Evolutionary conservation across 179 eudicot species (phyloP).

Genomic region (Spergularia azorica): DNA sequence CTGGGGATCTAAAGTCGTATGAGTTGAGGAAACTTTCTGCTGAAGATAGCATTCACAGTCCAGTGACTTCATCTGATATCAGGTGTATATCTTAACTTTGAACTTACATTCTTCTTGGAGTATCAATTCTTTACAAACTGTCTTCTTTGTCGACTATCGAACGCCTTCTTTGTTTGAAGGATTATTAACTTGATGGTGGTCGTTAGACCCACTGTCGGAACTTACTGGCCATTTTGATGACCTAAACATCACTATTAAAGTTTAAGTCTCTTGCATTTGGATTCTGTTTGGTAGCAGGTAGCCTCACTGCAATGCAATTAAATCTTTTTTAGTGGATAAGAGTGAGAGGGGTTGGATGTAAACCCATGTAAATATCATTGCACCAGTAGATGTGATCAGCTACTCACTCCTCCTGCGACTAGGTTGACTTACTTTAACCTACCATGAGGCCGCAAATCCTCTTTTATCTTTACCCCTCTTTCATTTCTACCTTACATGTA

Average conservation of each 20-base stretch:
- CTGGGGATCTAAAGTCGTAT: conserved; percentile 4
- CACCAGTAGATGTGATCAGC: too few relatives aligned
- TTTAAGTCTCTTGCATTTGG: neutral
- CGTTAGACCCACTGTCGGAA: neutral
- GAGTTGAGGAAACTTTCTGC: neutral
- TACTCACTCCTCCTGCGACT: too few relatives aligned
- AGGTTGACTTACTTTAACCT: too few relatives aligned
- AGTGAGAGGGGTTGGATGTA: too few relatives aligned
- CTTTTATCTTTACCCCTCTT: too few relatives aligned
- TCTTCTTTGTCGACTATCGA: neutral
- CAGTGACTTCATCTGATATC: conserved; percentile 24
- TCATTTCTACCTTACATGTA: too few relatives aligned
- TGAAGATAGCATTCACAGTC: conserved; percentile 21
- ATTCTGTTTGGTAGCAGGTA: too few relatives aligned
- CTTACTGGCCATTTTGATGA: neutral
- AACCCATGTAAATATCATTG: too few relatives aligned
- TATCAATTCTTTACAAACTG: neutral
- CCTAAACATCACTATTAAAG: neutral
- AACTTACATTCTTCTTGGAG: conserved; percentile 11
- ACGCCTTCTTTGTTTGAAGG: neutral
- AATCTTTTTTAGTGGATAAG: too few relatives aligned
- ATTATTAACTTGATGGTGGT: neutral
- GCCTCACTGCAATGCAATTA: too few relatives aligned
- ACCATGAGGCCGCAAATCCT: too few relatives aligned
- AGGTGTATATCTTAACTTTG: conserved; percentile 20